A percentile compares a stretch with the other conserved stretches of the same genome.
Conservation (phyloP, 805 yeast species). For the Teunomyces panamensis region DNA sequence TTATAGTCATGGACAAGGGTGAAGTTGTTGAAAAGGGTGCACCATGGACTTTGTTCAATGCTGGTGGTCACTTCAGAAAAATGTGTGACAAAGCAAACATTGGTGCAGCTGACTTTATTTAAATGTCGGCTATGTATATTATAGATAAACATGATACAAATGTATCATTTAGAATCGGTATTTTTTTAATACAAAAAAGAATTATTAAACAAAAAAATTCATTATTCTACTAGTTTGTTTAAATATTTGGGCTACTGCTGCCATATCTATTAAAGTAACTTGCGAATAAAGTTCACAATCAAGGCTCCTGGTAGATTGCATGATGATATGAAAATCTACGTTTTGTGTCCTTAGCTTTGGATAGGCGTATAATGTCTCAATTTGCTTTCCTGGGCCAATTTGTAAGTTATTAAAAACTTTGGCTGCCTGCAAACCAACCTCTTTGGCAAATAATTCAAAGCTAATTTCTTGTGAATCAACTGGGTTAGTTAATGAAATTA, state of each 20-base stretch:
- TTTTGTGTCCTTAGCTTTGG: not conserved
- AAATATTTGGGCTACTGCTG: conserved; percentile 21
- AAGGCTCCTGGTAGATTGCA: too few species aligned
- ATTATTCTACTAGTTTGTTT: conserved; percentile 8
- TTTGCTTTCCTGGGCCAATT: not conserved
- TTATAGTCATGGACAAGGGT: conserved; percentile 35
- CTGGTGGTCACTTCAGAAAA: conserved; percentile 26
- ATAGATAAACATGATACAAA: conserved; percentile 2
- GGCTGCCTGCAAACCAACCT: conserved; percentile 10
- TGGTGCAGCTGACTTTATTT: conserved; percentile 23
- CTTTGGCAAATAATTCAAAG: not conserved
- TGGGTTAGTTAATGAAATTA: conserved; percentile 5
- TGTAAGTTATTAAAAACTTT: conserved; percentile 14
- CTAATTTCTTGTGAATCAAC: not conserved
- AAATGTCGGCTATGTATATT: not conserved
- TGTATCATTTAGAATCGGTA: not conserved
- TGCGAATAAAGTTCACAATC: not conserved
- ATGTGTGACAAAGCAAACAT: conserved; percentile 40
- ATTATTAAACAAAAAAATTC: not conserved
- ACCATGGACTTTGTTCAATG: conserved; percentile 30
- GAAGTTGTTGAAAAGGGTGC: conserved; percentile 31
- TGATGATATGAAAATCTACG: too few species aligned
- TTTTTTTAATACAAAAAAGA: not conserved
- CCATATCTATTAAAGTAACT: conserved; percentile 16
- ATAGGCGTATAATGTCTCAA: not conserved